phyloP scores from a whole-genome alignment of 768 basidiomycete species.

The Hypholoma fasciculare region DNA sequence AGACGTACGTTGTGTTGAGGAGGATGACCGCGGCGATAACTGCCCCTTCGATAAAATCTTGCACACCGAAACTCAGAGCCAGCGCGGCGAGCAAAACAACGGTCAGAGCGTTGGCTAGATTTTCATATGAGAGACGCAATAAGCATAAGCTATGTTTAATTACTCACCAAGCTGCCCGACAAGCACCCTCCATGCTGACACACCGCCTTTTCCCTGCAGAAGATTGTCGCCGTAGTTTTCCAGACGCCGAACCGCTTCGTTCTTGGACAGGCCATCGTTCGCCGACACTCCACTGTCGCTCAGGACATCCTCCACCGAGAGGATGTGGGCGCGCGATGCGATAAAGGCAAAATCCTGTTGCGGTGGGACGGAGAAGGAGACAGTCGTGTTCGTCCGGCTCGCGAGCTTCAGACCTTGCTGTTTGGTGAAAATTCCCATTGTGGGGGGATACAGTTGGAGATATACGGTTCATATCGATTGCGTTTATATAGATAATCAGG shows the following conservation, averaged over 20 bases:
- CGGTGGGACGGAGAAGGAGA: slow-evolving; percentile 32
- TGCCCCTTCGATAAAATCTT: slow-evolving; percentile 53
- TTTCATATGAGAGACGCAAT: background rate
- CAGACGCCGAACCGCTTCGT: slow-evolving; percentile 33
- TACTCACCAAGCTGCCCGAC: slow-evolving; percentile 32
- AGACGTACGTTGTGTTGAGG: slow-evolving; percentile 38
- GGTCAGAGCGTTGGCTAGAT: slow-evolving; percentile 42
- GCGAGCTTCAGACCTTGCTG: background rate
- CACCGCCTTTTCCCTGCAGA: slow-evolving; percentile 31
- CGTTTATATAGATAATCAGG: too few species aligned
- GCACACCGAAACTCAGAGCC: slow-evolving; percentile 54
- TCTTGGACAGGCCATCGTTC: slow-evolving; percentile 35
- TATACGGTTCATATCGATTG: too few species aligned
- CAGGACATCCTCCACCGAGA: slow-evolving; percentile 25
- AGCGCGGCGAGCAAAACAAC: slow-evolving; percentile 37
- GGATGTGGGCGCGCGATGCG: slow-evolving; percentile 32
- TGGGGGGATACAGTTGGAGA: background rate
- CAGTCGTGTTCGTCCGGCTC: slow-evolving; percentile 12
- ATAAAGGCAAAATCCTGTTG: slow-evolving; percentile 29
- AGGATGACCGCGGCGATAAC: slow-evolving; percentile 47
- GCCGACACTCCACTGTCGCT: slow-evolving; percentile 32
- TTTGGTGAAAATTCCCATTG: background rate
- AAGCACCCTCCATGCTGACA: slow-evolving; percentile 34
- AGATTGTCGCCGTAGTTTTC: slow-evolving; percentile 33
- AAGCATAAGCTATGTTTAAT: background rate